A percentile compares a stretch with the other conserved stretches of the same genome.
phyloP scores from a whole-genome alignment of 148 eudicot genomes.

The Diospyros kaki region DNA sequence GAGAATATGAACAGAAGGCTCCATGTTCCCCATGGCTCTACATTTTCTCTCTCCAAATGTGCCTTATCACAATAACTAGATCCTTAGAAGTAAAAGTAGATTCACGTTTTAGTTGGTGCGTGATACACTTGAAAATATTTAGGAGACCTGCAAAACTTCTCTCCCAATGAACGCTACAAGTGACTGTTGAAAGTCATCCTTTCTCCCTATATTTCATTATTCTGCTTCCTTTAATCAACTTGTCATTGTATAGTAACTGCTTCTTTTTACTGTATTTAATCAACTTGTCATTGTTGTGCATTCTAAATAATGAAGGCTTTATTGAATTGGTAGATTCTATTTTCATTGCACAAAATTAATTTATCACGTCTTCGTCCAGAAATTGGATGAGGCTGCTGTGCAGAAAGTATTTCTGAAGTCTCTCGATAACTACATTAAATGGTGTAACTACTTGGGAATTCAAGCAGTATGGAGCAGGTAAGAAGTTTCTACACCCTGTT shows the following conservation, averaged over 20 bases:
- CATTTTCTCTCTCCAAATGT: neutral
- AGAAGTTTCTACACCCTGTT: conserved; percentile 14
- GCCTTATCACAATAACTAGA: neutral
- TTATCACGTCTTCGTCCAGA: conserved; percentile 44
- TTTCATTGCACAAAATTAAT: neutral
- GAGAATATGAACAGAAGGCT: too few species aligned
- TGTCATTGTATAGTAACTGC: neutral
- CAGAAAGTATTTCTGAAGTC: conserved; percentile 77
- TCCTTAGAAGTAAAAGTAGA: neutral
- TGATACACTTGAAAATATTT: neutral
- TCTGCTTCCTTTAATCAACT: neutral
- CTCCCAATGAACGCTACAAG: neutral
- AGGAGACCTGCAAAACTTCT: neutral
- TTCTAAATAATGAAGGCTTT: neutral
- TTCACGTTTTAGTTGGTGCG: neutral
- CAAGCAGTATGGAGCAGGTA: conserved; percentile 92
- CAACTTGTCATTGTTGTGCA: too few species aligned
- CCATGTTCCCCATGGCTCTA: neutral
- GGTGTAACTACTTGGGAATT: conserved; percentile 83
- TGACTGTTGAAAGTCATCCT: neutral
- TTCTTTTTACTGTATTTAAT: neutral
- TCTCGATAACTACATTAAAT: conserved; percentile 88
- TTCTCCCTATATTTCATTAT: neutral
- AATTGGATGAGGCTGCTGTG: conserved; percentile 92
- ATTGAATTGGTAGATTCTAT: neutral